Evolutionary conservation across 495 filamentous ascomycete genomes (phyloP).

Genomic region (Tuber aestivum): DNA sequence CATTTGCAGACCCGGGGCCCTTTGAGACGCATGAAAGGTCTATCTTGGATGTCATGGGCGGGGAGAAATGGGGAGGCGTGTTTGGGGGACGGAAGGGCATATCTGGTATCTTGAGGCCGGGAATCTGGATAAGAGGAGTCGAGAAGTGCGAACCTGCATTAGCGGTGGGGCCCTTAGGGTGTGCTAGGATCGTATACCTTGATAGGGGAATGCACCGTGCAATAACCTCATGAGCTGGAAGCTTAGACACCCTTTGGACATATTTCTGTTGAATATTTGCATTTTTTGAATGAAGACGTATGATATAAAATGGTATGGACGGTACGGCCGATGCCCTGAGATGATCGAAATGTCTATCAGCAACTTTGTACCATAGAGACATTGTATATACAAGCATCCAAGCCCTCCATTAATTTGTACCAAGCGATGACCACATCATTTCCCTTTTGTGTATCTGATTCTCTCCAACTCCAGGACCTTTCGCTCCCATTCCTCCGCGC

Average conservation of each 20-base stretch:
- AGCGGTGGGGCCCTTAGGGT: background rate
- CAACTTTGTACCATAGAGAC: background rate
- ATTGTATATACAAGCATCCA: background rate
- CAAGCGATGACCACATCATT: background rate
- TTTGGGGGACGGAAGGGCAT: background rate
- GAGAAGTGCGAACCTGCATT: background rate
- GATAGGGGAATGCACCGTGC: background rate
- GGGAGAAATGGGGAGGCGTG: background rate
- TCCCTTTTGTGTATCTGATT: conserved; percentile 46
- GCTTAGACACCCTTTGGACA: background rate
- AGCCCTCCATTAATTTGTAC: background rate
- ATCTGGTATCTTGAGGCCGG: background rate
- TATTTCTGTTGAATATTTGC: conserved; percentile 1
- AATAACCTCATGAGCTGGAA: background rate
- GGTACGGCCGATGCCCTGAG: background rate
- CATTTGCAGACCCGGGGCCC: background rate
- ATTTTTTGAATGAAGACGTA: background rate
- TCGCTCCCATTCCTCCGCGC: conserved; percentile 47
- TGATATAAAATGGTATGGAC: background rate
- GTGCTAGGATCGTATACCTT: background rate
- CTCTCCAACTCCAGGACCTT: conserved; percentile 48
- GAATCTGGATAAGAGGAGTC: background rate
- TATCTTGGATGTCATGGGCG: background rate
- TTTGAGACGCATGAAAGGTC: background rate
- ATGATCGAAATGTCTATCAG: background rate